These are phyloP conservation scores for Verticillium nubilum DNA, from an alignment of 2,329 filamentous ascomycete species.

Conservation along the genomic window DNA sequence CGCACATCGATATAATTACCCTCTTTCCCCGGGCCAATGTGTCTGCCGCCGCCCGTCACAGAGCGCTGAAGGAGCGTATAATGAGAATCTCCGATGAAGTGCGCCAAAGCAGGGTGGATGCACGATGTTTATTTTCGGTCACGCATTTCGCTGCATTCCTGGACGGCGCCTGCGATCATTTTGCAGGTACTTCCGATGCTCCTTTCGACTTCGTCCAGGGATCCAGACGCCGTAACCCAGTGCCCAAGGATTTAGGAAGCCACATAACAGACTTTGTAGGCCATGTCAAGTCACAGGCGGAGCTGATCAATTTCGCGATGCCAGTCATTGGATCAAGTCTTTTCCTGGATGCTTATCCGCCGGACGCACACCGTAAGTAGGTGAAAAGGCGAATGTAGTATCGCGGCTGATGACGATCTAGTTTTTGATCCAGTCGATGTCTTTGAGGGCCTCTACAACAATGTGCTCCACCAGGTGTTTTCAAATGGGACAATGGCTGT, in stretches of 20 bases:
- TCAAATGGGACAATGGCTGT: neutral
- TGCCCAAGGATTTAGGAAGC: neutral
- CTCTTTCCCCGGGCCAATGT: neutral
- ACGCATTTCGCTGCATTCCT: conserved; percentile 1
- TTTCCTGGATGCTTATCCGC: conserved; percentile 1
- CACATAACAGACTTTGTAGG: neutral
- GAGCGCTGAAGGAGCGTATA: neutral
- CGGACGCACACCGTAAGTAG: neutral
- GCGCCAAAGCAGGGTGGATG: neutral
- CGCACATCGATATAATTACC: neutral
- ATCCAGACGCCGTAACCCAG: neutral
- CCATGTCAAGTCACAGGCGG: neutral
- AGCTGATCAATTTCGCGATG: neutral
- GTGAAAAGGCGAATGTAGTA: neutral
- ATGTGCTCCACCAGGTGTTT: neutral
- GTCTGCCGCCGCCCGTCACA: conserved; percentile 1
- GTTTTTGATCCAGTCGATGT: conserved; percentile 2
- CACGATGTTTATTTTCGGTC: conserved; percentile 2
- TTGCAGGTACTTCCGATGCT: neutral
- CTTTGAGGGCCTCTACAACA: conserved; percentile 4
- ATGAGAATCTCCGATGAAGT: neutral
- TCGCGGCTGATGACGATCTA: neutral
- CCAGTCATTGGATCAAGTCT: conserved; percentile 4
- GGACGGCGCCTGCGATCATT: neutral
- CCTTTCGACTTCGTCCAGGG: conserved; percentile 2